Conservation (phyloP, 1,284 basidiomycete species). For the Tilletiaria anomala region DNA sequence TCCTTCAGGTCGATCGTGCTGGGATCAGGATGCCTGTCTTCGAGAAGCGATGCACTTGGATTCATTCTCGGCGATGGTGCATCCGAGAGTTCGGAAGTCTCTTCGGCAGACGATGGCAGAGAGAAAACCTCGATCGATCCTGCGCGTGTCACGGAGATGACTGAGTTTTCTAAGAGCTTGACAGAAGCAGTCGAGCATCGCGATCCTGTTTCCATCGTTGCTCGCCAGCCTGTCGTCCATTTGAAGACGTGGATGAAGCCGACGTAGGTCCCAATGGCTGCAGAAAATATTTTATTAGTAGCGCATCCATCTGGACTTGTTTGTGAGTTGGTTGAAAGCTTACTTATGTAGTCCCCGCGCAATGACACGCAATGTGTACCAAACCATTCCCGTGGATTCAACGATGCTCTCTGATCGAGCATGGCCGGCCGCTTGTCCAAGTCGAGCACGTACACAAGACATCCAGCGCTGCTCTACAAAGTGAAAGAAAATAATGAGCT, state of each 20-base stretch:
- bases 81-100: too few relatives aligned
- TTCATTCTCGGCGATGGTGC: too few relatives aligned
- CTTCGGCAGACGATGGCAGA: too few relatives aligned
- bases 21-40: too few relatives aligned
- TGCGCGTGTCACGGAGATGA: background rate
- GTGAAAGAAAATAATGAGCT: constrained; percentile 7
- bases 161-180: constrained; percentile 2
- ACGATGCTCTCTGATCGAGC: constrained; percentile 3
- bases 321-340: background rate
- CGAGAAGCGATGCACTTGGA: too few relatives aligned
- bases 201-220: constrained; percentile 4
- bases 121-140: background rate
- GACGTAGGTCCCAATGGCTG: constrained; percentile 10
- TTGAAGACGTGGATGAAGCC: constrained; percentile 8
- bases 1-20: background rate
- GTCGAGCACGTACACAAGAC: constrained; percentile 10
- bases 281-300: too few relatives aligned
- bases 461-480: constrained; percentile 1
- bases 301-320: background rate
- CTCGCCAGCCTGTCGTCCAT: constrained; percentile 6
- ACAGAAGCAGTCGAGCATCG: constrained; percentile 7
- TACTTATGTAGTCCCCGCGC: constrained; percentile 3
- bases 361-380: constrained; percentile 12
- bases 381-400: constrained; percentile 11
- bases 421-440: constrained; percentile 4